Percentiles rank a stretch among this genome's conserved stretches.
Conservation (phyloP, 306 rosid species). For the Inga leiocalycina region DNA sequence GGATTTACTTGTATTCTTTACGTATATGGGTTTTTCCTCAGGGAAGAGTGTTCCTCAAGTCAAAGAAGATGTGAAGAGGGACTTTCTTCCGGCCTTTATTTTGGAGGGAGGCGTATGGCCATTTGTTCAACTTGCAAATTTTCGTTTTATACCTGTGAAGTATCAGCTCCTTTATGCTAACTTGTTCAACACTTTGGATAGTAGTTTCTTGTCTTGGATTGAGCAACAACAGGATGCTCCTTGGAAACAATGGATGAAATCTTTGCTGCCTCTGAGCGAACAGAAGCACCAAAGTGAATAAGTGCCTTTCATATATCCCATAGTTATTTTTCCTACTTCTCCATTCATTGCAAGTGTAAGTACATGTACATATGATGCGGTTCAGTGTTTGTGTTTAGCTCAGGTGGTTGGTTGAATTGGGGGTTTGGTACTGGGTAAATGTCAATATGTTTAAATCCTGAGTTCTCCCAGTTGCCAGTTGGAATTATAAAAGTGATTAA, state of each 20-base stretch:
- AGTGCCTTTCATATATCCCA: constrained; percentile 17
- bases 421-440: background rate
- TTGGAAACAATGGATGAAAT: constrained; percentile 87
- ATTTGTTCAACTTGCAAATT: constrained; percentile 76
- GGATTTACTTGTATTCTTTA: constrained; percentile 73
- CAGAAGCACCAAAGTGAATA: constrained; percentile 38
- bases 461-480: constrained; percentile 19
- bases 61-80: constrained; percentile 85
- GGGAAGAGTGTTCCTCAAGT: constrained; percentile 76
- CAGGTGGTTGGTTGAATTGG: background rate
- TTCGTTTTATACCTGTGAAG: constrained; percentile 82
- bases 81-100: constrained; percentile 75
- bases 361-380: constrained; percentile 24
- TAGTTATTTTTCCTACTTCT: constrained; percentile 6
- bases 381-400: constrained; percentile 27
- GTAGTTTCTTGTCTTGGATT: constrained; percentile 91
- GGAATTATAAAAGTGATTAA: constrained; percentile 31
- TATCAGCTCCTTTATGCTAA: constrained; percentile 92
- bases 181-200: constrained; percentile 86
- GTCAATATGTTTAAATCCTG: background rate
- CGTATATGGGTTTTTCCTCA: constrained; percentile 78
- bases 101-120: constrained; percentile 93
- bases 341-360: constrained; percentile 30
- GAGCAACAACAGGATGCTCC: constrained; percentile 94
- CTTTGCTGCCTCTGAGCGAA: constrained; percentile 57